Base-by-base conservation (phyloP, 179 eudicot species). In the Camellia oleifera region DNA sequence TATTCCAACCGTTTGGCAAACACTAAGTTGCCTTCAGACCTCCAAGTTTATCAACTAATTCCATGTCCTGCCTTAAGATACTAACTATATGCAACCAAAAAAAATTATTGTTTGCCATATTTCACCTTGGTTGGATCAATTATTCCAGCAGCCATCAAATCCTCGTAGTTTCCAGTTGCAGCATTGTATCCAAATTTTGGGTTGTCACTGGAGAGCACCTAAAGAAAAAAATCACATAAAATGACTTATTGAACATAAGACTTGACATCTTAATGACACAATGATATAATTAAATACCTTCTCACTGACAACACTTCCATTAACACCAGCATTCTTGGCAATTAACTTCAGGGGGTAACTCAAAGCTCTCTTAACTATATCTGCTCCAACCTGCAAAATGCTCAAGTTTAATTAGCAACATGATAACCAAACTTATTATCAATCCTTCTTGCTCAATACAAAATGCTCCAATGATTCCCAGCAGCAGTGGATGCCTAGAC, bases 291-390 rank as follows among this genome's bases (percentile, higher is more conserved):
- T 45, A 66, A 5, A 66, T 72, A 91, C 98, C 97, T 93, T 95
- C 78, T 95, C 98, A 73, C 92, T 91, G n/a, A 95, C 98, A 74
- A 95, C 97, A 78, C 97, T 95, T 88, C 98, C 98, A 70, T 93
- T 92, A 67, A 92, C 97, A 77, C 98, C 98, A 45, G 98, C 97
- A 84, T 95, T 95, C 88, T 95, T 95, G 83, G 98, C 98, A 77
- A 95, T 95, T 79, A 95, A 83, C 80, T 95, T 94, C 83, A 95
- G 74, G 58, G 98, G 98, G 79, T 95, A 95, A 72, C 94, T 89
- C 84, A 95, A 86, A 46, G 98, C 98, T 83, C 94, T 83, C 85
- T 85, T 93, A 26, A 95, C 95, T 63, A 95, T 95, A 76, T 95
- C 98, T 1, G 98, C 97, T 81, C 98, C 98, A 82, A 95, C 97